Evolutionary conservation across 2,329 filamentous ascomycete species (phyloP).

Genomic region (Dactylellina drechsleri): DNA sequence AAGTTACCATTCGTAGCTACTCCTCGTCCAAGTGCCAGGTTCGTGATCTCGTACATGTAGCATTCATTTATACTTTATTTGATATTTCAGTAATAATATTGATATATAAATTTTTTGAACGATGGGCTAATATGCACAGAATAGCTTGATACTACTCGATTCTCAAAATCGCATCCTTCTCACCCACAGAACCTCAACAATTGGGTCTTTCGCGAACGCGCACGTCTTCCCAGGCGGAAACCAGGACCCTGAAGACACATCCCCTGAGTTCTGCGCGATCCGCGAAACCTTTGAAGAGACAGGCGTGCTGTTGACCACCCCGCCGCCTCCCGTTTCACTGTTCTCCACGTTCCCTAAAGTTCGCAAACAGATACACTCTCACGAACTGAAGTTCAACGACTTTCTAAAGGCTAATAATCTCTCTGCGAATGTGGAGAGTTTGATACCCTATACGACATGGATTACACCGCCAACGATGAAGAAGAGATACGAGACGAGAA

Average conservation of each 20-base stretch:
- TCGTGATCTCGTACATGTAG: constrained; percentile 41
- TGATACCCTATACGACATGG: constrained; percentile 74
- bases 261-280: constrained; percentile 73
- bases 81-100: not conserved
- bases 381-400: constrained; percentile 71
- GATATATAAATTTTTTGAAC: not conserved
- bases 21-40: constrained; percentile 74
- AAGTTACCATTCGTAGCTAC: constrained; percentile 58
- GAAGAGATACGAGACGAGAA: constrained; percentile 90
- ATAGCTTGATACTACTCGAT: constrained; percentile 83
- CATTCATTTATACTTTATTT: not conserved
- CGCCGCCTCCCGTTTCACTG: constrained; percentile 38
- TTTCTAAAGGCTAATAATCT: constrained; percentile 67
- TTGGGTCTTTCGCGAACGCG: constrained; percentile 84
- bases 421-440: constrained; percentile 40
- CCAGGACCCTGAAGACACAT: constrained; percentile 77
- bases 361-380: constrained; percentile 73
- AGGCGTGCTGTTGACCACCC: constrained; percentile 79
- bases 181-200: constrained; percentile 84
- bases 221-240: constrained; percentile 96
- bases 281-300: constrained; percentile 96
- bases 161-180: constrained; percentile 87
- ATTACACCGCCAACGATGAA: constrained; percentile 78
- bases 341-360: constrained; percentile 64
- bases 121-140: not conserved